These are phyloP conservation scores for Ilex asprella DNA, from an alignment of 257 asterid species.

Conservation along the genomic window DNA sequence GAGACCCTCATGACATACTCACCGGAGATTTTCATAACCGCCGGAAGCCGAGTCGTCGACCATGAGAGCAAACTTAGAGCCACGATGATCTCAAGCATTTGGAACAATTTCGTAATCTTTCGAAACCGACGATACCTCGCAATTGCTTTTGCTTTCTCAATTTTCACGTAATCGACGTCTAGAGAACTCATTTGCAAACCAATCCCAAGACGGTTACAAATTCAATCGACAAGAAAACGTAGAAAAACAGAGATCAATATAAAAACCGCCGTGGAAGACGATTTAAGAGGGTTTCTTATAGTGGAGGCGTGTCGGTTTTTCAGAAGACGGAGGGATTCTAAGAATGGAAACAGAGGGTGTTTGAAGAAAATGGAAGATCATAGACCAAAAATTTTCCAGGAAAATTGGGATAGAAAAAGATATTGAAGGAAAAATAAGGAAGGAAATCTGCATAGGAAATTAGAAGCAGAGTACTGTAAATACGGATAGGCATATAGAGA, in stretches of 20 bases:
- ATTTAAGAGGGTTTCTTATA: neutral
- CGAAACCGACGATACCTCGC: neutral
- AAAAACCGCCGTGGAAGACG: neutral
- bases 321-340: no score
- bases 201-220: neutral
- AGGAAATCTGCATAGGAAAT: neutral
- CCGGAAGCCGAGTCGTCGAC: conserved; percentile 4
- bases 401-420: neutral
- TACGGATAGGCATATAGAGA: no score
- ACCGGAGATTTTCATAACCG: neutral
- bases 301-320: neutral
- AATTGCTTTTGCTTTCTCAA: neutral
- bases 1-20: neutral
- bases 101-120: neutral
- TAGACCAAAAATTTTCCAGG: neutral
- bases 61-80: neutral
- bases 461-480: neutral
- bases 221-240: neutral
- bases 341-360: neutral
- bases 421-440: neutral
- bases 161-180: neutral
- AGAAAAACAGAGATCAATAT: neutral
- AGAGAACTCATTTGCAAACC: no score
- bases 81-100: neutral
- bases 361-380: neutral